Conservation (phyloP, 148 eudicot species). For the Camellia japonica region DNA sequence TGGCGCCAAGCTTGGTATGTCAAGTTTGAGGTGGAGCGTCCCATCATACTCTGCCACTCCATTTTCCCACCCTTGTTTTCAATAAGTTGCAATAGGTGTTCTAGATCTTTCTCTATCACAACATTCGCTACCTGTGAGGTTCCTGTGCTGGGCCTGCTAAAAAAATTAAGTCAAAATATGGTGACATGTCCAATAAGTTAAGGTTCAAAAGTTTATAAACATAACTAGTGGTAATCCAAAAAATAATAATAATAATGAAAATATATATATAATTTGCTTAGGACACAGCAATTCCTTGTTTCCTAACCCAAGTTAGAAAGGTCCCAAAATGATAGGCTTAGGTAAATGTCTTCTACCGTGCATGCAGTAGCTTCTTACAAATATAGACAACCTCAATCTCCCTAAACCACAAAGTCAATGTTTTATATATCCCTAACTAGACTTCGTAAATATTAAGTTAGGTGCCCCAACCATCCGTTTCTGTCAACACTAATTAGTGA, state of each 20-base stretch:
- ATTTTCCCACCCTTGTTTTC: constrained; percentile 60
- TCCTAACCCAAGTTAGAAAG: too few species aligned
- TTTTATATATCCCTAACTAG: neutral
- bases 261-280: neutral
- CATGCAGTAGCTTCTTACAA: too few species aligned
- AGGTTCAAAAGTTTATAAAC: neutral
- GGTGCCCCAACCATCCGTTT: neutral
- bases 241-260: neutral
- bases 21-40: constrained; percentile 64
- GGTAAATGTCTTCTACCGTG: too few species aligned
- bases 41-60: constrained; percentile 82
- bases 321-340: too few species aligned
- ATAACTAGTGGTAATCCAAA: neutral
- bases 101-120: constrained; percentile 65
- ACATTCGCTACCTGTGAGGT: constrained; percentile 38
- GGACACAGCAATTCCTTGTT: too few species aligned
- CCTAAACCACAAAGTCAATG: too few species aligned
- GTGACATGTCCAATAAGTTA: neutral
- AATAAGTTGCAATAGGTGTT: constrained; percentile 64
- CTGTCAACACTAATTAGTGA: neutral
- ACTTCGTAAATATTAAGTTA: too few species aligned
- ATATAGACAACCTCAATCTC: too few species aligned
- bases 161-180: neutral
- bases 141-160: constrained; percentile 13
- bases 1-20: constrained; percentile 83